A percentile compares a stretch with the other conserved stretches of the same genome.
Evolutionary conservation across 768 basidiomycete species (phyloP).

Genomic region (Hirschioporus abietinus): DNA sequence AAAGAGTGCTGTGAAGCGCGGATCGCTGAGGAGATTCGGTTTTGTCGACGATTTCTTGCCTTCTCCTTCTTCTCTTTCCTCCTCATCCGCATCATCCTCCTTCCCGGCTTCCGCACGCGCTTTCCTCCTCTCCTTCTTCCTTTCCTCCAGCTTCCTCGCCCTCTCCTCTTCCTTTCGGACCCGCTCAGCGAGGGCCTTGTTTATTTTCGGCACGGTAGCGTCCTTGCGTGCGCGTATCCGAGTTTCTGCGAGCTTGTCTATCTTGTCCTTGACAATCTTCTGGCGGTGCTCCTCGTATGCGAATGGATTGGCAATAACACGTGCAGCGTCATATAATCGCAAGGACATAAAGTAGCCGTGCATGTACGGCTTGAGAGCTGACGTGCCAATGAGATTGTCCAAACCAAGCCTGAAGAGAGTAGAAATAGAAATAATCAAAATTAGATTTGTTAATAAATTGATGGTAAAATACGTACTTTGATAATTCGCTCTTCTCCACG

Average conservation of each 20-base stretch:
- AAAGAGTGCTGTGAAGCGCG: constrained; percentile 87
- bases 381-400: constrained; percentile 91
- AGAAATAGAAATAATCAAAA: constrained; percentile 1
- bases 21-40: constrained; percentile 67
- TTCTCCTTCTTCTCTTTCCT: constrained; percentile 14
- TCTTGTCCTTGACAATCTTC: constrained; percentile 77
- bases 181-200: constrained; percentile 84
- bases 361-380: constrained; percentile 98
- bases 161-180: constrained; percentile 63
- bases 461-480: constrained; percentile 49
- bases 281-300: constrained; percentile 94
- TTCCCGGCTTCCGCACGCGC: constrained; percentile 29
- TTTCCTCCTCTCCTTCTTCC: constrained; percentile 40
- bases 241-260: constrained; percentile 91
- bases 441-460: constrained; percentile 4
- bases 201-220: constrained; percentile 55
- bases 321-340: constrained; percentile 92
- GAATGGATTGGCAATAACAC: constrained; percentile 93
- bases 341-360: constrained; percentile 98
- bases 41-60: constrained; percentile 25
- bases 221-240: constrained; percentile 84
- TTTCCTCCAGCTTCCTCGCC: constrained; percentile 49
- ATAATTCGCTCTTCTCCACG: constrained; percentile 80
- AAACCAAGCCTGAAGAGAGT: constrained; percentile 67
- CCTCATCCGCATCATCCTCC: constrained; percentile 24